phyloP scores from a whole-genome alignment of 2,329 filamentous ascomycete species.

The Phoma sp. region DNA sequence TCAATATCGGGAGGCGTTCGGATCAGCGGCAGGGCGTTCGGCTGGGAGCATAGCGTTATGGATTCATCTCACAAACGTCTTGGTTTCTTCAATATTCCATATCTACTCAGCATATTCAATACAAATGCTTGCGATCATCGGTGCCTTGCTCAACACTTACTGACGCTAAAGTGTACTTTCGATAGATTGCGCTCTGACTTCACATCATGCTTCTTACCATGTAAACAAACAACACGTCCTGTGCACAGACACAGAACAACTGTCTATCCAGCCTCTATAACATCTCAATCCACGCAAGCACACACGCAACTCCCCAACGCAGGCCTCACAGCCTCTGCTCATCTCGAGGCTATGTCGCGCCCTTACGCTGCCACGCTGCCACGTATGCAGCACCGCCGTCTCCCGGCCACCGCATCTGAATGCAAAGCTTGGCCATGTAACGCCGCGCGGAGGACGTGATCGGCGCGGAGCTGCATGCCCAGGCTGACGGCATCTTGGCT shows the following conservation, averaged over 20 bases:
- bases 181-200: neutral
- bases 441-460: conserved; percentile 1
- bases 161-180: neutral
- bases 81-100: neutral
- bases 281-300: neutral
- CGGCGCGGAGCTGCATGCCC: conserved; percentile 3
- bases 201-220: too few relatives aligned
- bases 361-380: neutral
- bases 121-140: too few relatives aligned
- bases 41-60: neutral
- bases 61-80: neutral
- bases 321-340: neutral
- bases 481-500: conserved; percentile 7
- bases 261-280: too few relatives aligned
- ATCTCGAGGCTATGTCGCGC: neutral
- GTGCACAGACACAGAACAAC: too few relatives aligned
- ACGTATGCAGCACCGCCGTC: too few relatives aligned
- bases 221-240: too few relatives aligned
- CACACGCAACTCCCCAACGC: neutral
- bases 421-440: conserved; percentile 17
- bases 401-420: too few relatives aligned
- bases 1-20: neutral
- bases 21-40: neutral
- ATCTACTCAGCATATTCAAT: neutral
- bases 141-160: too few relatives aligned